phyloP scores from a whole-genome alignment of 345 rosid genomes.

The Gossypium rotundifolium region DNA sequence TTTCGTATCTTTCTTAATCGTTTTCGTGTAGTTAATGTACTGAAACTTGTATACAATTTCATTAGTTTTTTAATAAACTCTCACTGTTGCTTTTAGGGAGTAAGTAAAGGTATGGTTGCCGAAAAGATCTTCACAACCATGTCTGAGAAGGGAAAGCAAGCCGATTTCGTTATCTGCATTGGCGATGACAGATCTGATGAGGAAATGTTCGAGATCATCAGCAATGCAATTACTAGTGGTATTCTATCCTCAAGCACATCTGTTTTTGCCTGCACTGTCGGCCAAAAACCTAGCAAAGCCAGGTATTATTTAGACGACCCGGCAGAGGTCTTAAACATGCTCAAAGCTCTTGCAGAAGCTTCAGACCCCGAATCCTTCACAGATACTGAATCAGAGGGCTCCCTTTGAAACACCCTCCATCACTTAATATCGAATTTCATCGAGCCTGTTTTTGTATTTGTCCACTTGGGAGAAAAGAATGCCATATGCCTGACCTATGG shows the following conservation, averaged over 20 bases:
- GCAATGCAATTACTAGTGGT: conserved; percentile 31
- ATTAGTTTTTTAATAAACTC: neutral
- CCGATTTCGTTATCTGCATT: conserved; percentile 63
- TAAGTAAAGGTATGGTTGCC: conserved; percentile 56
- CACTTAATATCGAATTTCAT: neutral
- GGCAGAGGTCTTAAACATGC: conserved; percentile 50
- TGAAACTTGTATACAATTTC: neutral
- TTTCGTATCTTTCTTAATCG: too few relatives aligned
- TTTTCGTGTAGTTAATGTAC: neutral
- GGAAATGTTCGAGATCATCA: conserved; percentile 68
- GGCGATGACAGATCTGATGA: conserved; percentile 78
- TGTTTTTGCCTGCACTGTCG: conserved; percentile 82
- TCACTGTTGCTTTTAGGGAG: conserved; percentile 37
- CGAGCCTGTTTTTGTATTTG: conserved; percentile 5
- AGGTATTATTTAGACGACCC: conserved; percentile 80
- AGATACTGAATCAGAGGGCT: conserved; percentile 13
- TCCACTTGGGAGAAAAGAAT: conserved; percentile 3
- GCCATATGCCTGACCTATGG: conserved; percentile 4
- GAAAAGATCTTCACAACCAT: conserved; percentile 50
- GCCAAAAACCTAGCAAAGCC: conserved; percentile 97
- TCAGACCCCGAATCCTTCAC: conserved; percentile 33
- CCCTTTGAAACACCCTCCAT: conserved; percentile 24
- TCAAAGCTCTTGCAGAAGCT: conserved; percentile 54
- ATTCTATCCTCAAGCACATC: conserved; percentile 36
- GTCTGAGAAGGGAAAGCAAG: conserved; percentile 38